Conservation (phyloP, 306 rosid species). For the Comarum palustre region DNA sequence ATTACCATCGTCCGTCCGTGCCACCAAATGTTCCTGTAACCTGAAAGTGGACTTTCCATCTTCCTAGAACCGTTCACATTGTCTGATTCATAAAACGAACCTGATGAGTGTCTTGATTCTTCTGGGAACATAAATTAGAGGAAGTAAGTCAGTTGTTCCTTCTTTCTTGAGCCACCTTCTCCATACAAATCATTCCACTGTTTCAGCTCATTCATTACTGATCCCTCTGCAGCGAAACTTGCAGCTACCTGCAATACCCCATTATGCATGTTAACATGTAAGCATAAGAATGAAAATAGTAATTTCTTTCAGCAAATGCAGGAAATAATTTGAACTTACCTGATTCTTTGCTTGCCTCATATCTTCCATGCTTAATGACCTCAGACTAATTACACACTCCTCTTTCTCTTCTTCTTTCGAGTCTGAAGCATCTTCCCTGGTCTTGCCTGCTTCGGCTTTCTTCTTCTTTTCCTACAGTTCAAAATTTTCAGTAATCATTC, state of each 20-base stretch:
- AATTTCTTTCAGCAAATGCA: background rate
- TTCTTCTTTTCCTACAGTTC: conserved; percentile 64
- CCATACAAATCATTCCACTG: conserved; percentile 91
- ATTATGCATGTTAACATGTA: conserved; percentile 10
- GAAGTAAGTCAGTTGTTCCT: conserved; percentile 87
- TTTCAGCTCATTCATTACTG: conserved; percentile 80
- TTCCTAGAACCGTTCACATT: conserved; percentile 27
- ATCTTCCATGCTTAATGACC: conserved; percentile 84
- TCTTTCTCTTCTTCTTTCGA: conserved; percentile 52
- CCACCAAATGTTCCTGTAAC: conserved; percentile 15
- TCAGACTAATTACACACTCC: conserved; percentile 51
- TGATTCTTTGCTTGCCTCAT: conserved; percentile 89
- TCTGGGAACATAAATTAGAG: conserved; percentile 36
- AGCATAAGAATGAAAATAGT: background rate
- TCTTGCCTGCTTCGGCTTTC: conserved; percentile 47
- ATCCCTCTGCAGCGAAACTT: conserved; percentile 82
- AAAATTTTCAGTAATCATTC: conserved; percentile 14
- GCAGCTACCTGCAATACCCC: conserved; percentile 67
- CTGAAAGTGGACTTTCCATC: conserved; percentile 16
- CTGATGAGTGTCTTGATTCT: conserved; percentile 16
- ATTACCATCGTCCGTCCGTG: background rate
- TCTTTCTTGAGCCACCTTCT: conserved; percentile 96
- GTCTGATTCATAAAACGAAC: conserved; percentile 7
- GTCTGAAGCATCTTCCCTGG: conserved; percentile 46
- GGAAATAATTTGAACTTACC: conserved; percentile 40